Conservation (phyloP, 352 stramenopile genomes). For the Globisporangium sylvaticum region DNA sequence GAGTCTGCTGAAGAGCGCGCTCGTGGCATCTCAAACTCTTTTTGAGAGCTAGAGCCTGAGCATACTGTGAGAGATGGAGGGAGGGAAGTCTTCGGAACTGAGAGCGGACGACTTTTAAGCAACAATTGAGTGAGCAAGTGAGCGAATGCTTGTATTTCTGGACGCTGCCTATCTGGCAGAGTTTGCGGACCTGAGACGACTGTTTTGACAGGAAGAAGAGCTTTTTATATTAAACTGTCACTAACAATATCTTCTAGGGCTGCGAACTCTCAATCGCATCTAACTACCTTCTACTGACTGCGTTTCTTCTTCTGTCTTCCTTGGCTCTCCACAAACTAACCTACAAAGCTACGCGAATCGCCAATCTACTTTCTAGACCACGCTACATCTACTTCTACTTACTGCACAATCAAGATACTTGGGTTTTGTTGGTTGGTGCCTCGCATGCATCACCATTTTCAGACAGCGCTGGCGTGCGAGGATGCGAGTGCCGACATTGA, state of each 20-base stretch:
- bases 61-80: too few relatives aligned
- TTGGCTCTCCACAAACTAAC: not conserved
- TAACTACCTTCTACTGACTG: not conserved
- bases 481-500: slow-evolving; percentile 12
- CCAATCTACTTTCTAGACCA: not conserved
- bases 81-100: too few relatives aligned
- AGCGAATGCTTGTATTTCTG: too few relatives aligned
- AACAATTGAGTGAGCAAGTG: too few relatives aligned
- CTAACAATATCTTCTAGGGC: not conserved
- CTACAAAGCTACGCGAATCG: not conserved
- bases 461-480: slow-evolving; percentile 16
- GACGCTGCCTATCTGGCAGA: too few relatives aligned
- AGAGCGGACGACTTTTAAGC: too few relatives aligned
- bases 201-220: too few relatives aligned
- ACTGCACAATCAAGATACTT: not conserved
- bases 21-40: too few relatives aligned
- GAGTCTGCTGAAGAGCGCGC: too few relatives aligned
- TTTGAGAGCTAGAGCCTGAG: too few relatives aligned
- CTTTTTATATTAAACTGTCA: not conserved
- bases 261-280: not conserved
- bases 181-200: too few relatives aligned
- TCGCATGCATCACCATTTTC: not conserved
- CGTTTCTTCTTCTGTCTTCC: not conserved
- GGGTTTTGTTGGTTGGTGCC: not conserved
- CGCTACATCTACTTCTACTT: not conserved